A percentile compares a stretch with the other conserved stretches of the same genome.
phyloP scores from a whole-genome alignment of 2,329 filamentous ascomycete genomes.

The Ceratocystis ficicola region DNA sequence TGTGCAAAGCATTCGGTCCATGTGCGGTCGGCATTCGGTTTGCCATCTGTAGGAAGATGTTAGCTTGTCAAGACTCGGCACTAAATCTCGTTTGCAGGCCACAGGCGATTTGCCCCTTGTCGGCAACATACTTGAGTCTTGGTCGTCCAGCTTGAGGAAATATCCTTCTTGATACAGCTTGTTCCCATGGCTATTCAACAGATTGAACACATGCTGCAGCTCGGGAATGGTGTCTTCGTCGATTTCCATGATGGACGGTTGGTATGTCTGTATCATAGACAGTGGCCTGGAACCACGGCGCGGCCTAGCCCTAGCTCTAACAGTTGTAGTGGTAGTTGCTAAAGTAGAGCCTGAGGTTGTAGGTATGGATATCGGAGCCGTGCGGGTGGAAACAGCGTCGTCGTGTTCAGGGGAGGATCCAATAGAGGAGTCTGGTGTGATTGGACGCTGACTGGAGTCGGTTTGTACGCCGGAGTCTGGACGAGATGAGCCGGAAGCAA shows the following conservation, averaged over 20 bases:
- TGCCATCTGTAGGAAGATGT: constrained; percentile 51
- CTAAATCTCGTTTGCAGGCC: no score
- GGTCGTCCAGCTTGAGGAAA: constrained; percentile 90
- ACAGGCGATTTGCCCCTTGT: no score
- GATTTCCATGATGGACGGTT: constrained; percentile 76
- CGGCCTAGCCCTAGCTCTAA: constrained; percentile 29
- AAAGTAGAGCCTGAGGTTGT: constrained; percentile 8
- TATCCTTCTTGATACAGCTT: constrained; percentile 98
- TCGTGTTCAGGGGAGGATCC: constrained; percentile 3
- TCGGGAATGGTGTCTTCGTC: constrained; percentile 79
- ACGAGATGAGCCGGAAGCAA: constrained; percentile 9
- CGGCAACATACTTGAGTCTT: constrained; percentile 64
- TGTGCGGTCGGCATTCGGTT: constrained; percentile 69
- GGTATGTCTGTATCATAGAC: constrained; percentile 78
- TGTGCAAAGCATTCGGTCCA: constrained; percentile 98
- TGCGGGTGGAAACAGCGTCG: constrained; percentile 24
- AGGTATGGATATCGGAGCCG: constrained; percentile 28
- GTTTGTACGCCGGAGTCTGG: constrained; percentile 7
- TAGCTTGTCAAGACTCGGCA: constrained; percentile 21
- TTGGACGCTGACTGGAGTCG: constrained; percentile 15
- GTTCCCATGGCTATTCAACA: constrained; percentile 87
- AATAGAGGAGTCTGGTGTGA: constrained; percentile 16
- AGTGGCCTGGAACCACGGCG: constrained; percentile 54
- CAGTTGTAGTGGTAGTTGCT: constrained; percentile 23
- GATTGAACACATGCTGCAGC: constrained; percentile 84